These are phyloP conservation scores for Trametes villosa DNA, from an alignment of 768 basidiomycete species.

Conservation along the genomic window DNA sequence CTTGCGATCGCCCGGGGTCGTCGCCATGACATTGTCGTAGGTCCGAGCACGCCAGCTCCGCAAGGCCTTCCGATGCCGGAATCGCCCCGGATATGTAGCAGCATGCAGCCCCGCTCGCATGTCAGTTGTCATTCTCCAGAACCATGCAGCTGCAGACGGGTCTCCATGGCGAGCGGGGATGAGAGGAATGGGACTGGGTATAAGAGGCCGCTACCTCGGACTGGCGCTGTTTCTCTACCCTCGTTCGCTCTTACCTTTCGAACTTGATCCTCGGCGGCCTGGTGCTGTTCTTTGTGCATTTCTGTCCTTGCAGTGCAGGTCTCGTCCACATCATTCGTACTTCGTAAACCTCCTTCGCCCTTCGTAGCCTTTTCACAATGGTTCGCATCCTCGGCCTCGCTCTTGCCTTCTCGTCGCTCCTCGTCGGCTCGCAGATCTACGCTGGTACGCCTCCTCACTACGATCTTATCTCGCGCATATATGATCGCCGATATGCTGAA, in stretches of 20 bases:
- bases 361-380: neutral
- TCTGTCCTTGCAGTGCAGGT: conserved; percentile 1
- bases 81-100: no score
- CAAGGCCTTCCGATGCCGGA: no score
- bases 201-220: neutral
- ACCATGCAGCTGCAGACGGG: no score
- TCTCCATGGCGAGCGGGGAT: neutral
- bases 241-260: neutral
- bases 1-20: no score
- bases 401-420: conserved; percentile 16
- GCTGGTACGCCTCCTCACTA: conserved; percentile 1
- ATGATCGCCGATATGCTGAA: no score
- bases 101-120: no score
- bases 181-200: neutral
- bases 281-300: conserved; percentile 5
- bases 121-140: no score
- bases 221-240: neutral
- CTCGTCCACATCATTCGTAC: neutral
- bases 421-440: conserved; percentile 17
- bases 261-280: neutral
- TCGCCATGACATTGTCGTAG: no score
- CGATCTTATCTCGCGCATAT: neutral
- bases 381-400: conserved; percentile 12
- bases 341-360: neutral
- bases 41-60: no score